Evolutionary conservation across 768 basidiomycete species (phyloP).

Genomic region (Mycena kentingensis): DNA sequence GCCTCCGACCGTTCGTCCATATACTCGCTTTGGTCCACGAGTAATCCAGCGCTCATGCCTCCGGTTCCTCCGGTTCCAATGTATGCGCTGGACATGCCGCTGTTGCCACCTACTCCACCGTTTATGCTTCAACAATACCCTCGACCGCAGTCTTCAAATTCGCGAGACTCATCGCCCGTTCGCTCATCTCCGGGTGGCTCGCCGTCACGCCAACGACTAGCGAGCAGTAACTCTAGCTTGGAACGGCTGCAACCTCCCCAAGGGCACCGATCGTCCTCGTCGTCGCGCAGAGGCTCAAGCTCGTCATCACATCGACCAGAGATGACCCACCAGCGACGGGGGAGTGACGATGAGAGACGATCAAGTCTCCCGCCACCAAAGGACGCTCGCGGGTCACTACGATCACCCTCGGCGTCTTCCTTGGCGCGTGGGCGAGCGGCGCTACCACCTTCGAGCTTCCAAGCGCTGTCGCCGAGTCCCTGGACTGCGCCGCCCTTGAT

Average conservation of each 20-base stretch:
- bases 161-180: slow-evolving; percentile 37
- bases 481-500: slow-evolving; percentile 44
- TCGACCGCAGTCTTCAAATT: slow-evolving; percentile 37
- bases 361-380: slow-evolving; percentile 12
- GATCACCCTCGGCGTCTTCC: slow-evolving; percentile 15
- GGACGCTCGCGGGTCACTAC: slow-evolving; percentile 13
- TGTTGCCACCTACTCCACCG: slow-evolving; percentile 72
- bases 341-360: slow-evolving; percentile 18
- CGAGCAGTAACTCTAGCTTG: slow-evolving; percentile 36
- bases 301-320: slow-evolving; percentile 11
- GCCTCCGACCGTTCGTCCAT: slow-evolving; percentile 33
- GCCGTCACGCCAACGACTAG: slow-evolving; percentile 36
- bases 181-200: slow-evolving; percentile 38
- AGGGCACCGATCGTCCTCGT: slow-evolving; percentile 1
- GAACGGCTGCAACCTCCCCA: slow-evolving; percentile 24
- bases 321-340: slow-evolving; percentile 10
- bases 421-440: slow-evolving; percentile 31
- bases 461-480: slow-evolving; percentile 37
- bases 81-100: slow-evolving; percentile 61
- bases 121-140: slow-evolving; percentile 72
- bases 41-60: slow-evolving; percentile 37
- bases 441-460: slow-evolving; percentile 27
- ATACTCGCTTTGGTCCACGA: slow-evolving; percentile 43
- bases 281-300: slow-evolving; percentile 18
- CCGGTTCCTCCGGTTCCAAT: slow-evolving; percentile 40